These are phyloP conservation scores for Chrysochromulina parva DNA, from an alignment of 78 protist genomes.

Conservation along the genomic window DNA sequence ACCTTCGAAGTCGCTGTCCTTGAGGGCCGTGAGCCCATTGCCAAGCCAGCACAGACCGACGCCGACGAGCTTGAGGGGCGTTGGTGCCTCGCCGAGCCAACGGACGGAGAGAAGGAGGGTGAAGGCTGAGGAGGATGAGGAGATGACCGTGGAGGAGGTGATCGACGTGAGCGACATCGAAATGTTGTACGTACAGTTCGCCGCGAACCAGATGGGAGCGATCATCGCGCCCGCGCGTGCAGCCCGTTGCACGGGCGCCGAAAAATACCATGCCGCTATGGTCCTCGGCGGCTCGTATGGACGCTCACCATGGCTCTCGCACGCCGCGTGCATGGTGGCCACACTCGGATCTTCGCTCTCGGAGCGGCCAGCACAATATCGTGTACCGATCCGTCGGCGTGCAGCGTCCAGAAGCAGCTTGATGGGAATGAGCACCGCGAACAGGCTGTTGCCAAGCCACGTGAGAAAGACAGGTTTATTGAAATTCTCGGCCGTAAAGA, in stretches of 20 bases:
- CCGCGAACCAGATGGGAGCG: constrained; percentile 59
- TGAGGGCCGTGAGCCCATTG: neutral
- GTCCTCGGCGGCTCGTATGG: no score
- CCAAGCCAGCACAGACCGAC: constrained; percentile 27
- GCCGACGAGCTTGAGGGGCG: neutral
- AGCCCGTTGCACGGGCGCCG: neutral
- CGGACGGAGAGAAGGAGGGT: constrained; percentile 34
- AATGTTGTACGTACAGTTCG: constrained; percentile 49
- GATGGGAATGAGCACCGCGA: constrained; percentile 8
- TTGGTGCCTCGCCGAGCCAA: neutral
- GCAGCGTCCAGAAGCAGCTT: neutral
- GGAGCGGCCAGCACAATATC: no score
- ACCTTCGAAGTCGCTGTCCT: neutral
- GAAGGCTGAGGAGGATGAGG: constrained; percentile 30
- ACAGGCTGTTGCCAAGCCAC: constrained; percentile 22
- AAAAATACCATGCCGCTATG: no score
- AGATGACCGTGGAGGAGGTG: constrained; percentile 53
- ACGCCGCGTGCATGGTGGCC: neutral
- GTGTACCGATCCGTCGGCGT: no score
- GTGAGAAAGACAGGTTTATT: constrained; percentile 34
- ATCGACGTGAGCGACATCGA: constrained; percentile 40
- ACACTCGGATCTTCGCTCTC: no score
- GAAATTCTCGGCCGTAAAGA: neutral
- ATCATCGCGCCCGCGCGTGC: neutral
- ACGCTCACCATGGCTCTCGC: neutral